Base-by-base conservation (phyloP, 495 filamentous ascomycete species). In the Talaromyces wortmannii region DNA sequence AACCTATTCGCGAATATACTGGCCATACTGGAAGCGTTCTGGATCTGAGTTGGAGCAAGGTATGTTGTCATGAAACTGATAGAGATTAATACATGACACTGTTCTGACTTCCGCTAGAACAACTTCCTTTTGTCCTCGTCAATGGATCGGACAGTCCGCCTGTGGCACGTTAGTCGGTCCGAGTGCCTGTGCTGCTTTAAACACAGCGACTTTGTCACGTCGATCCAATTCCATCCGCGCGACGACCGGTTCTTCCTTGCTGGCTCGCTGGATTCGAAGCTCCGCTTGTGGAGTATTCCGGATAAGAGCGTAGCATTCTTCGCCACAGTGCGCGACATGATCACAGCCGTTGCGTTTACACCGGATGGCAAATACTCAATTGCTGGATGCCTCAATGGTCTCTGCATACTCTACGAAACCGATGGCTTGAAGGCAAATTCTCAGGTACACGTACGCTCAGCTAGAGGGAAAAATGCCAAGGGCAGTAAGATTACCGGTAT, bases 401-500 rank as follows among this genome's bases (percentile, higher is more conserved):
- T 92, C 13, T 95, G 92, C 61, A 80, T 90, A 59, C 94, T 97
- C 65, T 97, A 95, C 67, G 91, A 97, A 59, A 97, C 95, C 0
- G 94, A 99, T 60, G 90, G 91, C 0, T 69, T 99, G 46, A 95
- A 90, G 63, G 83, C 85, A 36, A 82, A 86, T 57, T 84, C 83
- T 5, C 90, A 96, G 62, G 83, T 97, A 16, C 91, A 96, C 58
- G 92, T 96, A 17, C 82, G 90, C 49, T 96, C 91, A 4, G 86
- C 90, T 12, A 83, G 90, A 31, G 95, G 94, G 0, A 89, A 89
- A 63, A 97, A 97, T 61, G 89, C 92, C 1, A 96, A 94, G 68
- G 92, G 94, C 7, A 96, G 90, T 70, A 98, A 97, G 70, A 95
- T 99, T 61, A 97, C 94, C 0, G 91, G 91, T 23, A 95, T 99